These are phyloP conservation scores for Fusarium sp. DNA, from an alignment of 2,329 filamentous ascomycete genomes.

Conservation along the genomic window DNA sequence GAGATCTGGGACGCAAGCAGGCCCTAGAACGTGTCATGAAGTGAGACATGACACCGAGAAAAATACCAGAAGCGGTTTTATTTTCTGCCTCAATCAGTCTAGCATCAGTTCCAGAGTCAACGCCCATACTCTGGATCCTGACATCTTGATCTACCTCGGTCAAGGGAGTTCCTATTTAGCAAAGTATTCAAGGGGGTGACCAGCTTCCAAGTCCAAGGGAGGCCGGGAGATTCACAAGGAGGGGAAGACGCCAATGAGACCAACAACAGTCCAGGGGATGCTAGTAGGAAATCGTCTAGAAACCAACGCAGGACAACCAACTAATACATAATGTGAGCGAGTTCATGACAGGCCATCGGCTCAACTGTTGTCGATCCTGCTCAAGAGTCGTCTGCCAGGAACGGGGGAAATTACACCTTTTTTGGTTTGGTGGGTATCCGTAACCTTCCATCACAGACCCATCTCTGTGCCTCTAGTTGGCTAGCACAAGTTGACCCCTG, in stretches of 20 bases:
- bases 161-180: slow-evolving; percentile 8
- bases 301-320: neutral
- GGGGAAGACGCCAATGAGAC: neutral
- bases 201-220: slow-evolving; percentile 6
- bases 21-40: slow-evolving; percentile 1
- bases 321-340: neutral
- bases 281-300: neutral
- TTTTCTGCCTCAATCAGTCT: slow-evolving; percentile 13
- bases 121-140: neutral
- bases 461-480: slow-evolving; percentile 16
- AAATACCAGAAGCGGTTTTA: slow-evolving; percentile 21
- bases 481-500: slow-evolving; percentile 3
- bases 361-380: neutral
- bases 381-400: slow-evolving; percentile 8
- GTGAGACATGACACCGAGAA: slow-evolving; percentile 18
- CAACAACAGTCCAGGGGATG: slow-evolving; percentile 25
- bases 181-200: slow-evolving; percentile 10
- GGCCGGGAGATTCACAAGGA: slow-evolving; percentile 14
- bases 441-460: slow-evolving; percentile 1
- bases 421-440: slow-evolving; percentile 5
- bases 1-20: slow-evolving; percentile 30
- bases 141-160: neutral
- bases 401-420: slow-evolving; percentile 31
- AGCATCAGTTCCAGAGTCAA: slow-evolving; percentile 24
- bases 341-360: slow-evolving; percentile 3